These are phyloP conservation scores for Cladosporium sp. DNA, from an alignment of 2,329 filamentous ascomycete species.

Conservation along the genomic window DNA sequence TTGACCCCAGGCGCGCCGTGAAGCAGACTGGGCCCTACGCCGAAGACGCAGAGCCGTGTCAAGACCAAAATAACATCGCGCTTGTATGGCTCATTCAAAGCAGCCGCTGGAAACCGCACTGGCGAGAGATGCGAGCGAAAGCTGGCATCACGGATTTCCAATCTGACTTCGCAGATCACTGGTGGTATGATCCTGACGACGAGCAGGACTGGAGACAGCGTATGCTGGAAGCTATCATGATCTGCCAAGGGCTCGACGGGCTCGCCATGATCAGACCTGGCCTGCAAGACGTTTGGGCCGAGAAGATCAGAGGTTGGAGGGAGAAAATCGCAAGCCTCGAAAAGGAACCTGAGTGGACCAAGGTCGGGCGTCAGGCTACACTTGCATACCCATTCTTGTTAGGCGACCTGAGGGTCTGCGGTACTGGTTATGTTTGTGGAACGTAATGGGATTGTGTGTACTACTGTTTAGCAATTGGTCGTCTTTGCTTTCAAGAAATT, in stretches of 20 bases:
- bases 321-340: background rate
- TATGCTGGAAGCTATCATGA: conserved; percentile 31
- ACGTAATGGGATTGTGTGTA: background rate
- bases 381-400: background rate
- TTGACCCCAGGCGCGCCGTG: background rate
- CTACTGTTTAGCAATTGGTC: too few relatives aligned
- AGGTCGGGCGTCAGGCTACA: background rate
- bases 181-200: conserved; percentile 18
- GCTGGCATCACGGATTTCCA: conserved; percentile 23
- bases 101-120: conserved; percentile 31
- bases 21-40: background rate
- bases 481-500: too few relatives aligned
- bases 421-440: background rate
- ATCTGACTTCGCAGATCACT: background rate
- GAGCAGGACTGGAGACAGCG: conserved; percentile 27
- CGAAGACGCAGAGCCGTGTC: background rate
- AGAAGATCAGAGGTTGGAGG: background rate
- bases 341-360: background rate
- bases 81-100: conserved; percentile 28
- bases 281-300: background rate
- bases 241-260: conserved; percentile 35
- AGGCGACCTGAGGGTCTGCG: background rate
- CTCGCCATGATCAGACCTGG: conserved; percentile 29
- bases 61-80: conserved; percentile 20
- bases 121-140: conserved; percentile 25